Conservation (phyloP, 352 stramenopile species). For the Pythium utonaiense region DNA sequence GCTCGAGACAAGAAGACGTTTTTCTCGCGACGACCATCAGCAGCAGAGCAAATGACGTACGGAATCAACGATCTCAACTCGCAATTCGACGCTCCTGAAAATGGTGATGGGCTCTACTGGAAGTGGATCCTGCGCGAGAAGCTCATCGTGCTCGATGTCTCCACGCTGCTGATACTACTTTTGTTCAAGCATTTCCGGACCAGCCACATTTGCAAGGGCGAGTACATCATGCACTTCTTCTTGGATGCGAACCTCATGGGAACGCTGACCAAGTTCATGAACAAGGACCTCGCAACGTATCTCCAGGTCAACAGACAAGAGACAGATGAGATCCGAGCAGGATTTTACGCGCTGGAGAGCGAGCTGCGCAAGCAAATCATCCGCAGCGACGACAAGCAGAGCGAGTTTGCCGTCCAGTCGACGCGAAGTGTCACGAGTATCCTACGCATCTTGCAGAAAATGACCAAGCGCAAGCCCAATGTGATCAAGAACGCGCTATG, state of each 20-base stretch:
- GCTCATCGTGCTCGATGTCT: conserved; percentile 69
- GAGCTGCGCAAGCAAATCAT: conserved; percentile 59
- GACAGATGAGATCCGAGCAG: conserved; percentile 39
- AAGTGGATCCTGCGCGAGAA: conserved; percentile 85
- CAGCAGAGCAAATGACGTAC: conserved; percentile 40
- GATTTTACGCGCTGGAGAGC: conserved; percentile 59
- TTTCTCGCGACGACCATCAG: conserved; percentile 57
- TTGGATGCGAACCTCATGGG: conserved; percentile 66
- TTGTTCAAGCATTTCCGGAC: conserved; percentile 78
- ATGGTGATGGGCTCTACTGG: conserved; percentile 70
- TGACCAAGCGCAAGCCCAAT: conserved; percentile 83
- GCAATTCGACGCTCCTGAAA: conserved; percentile 22
- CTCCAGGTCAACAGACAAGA: conserved; percentile 67
- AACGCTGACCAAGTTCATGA: conserved; percentile 85
- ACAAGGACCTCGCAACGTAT: conserved; percentile 79
- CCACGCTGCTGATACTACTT: conserved; percentile 55
- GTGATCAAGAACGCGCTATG: conserved; percentile 82
- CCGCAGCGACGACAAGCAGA: conserved; percentile 60
- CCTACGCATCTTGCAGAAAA: conserved; percentile 73
- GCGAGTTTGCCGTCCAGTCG: conserved; percentile 62
- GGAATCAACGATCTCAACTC: conserved; percentile 43
- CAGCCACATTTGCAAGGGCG: conserved; percentile 69
- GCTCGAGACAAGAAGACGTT: conserved; percentile 81
- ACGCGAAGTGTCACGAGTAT: conserved; percentile 76
- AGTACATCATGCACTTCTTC: conserved; percentile 82